Evolutionary conservation across 176 grass and related monocot genomes (phyloP).

Genomic region (Hordeum vulgare): DNA sequence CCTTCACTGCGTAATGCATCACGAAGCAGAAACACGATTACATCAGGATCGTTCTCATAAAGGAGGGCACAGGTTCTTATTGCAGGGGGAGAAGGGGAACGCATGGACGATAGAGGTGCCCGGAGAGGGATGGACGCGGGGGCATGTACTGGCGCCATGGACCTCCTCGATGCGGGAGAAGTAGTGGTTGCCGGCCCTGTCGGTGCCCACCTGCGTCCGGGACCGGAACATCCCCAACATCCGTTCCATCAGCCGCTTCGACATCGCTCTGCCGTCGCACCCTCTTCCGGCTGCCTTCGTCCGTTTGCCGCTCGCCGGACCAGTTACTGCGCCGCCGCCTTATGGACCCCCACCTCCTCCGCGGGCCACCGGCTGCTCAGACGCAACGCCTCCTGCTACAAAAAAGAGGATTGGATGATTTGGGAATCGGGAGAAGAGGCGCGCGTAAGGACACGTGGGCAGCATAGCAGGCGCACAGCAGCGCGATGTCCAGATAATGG

Average conservation of each 20-base stretch:
- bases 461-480: not conserved
- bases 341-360: not conserved
- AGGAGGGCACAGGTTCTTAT: not conserved
- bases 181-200: constrained; percentile 78
- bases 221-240: constrained; percentile 62
- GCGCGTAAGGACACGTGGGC: not conserved
- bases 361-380: not conserved
- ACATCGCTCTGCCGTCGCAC: constrained; percentile 25
- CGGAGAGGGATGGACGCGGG: not conserved
- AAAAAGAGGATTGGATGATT: not conserved
- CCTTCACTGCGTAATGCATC: constrained; percentile 44
- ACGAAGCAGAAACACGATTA: not conserved
- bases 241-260: constrained; percentile 61
- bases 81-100: not conserved
- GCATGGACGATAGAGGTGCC: not conserved
- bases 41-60: not conserved
- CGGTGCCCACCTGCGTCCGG: constrained; percentile 60
- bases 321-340: not conserved
- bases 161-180: constrained; percentile 74
- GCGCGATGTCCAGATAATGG: not conserved
- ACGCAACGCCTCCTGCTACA: not conserved
- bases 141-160: constrained; percentile 50
- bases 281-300: not conserved
- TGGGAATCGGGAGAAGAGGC: not conserved
- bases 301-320: not conserved